Evolutionary conservation across 306 rosid species (phyloP).

Genomic region (Vigna unguiculata): DNA sequence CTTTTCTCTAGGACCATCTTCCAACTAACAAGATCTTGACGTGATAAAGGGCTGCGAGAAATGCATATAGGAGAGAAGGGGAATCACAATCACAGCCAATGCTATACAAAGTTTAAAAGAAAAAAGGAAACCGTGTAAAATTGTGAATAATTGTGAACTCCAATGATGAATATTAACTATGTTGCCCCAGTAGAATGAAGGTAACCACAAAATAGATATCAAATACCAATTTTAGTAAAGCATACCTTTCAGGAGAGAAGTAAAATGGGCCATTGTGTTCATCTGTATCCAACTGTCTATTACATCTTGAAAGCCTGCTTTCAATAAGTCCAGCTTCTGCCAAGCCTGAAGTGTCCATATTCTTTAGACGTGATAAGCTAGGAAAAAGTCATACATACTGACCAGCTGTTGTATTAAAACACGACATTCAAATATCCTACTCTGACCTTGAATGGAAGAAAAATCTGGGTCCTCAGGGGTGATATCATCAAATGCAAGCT

Average conservation of each 20-base stretch:
- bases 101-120: slow-evolving; percentile 1
- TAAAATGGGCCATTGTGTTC: slow-evolving; percentile 59
- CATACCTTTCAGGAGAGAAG: slow-evolving; percentile 78
- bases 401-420: slow-evolving; percentile 1
- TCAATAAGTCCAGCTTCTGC: slow-evolving; percentile 89
- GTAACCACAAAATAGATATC: slow-evolving; percentile 14
- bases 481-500: slow-evolving; percentile 84
- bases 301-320: slow-evolving; percentile 75
- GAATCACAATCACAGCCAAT: background rate
- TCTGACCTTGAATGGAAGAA: slow-evolving; percentile 81
- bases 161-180: background rate
- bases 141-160: slow-evolving; percentile 1
- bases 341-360: slow-evolving; percentile 62
- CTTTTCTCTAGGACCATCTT: slow-evolving; percentile 77
- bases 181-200: background rate
- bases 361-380: slow-evolving; percentile 28
- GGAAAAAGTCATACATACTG: slow-evolving; percentile 1
- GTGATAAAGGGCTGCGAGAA: slow-evolving; percentile 72
- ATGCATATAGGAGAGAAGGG: slow-evolving; percentile 27
- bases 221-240: slow-evolving; percentile 25
- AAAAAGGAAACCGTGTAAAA: background rate
- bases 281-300: slow-evolving; percentile 56
- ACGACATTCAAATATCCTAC: slow-evolving; percentile 17
- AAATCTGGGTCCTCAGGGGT: slow-evolving; percentile 83
- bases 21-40: slow-evolving; percentile 87